Base-by-base conservation (phyloP, 768 basidiomycete genomes). In the Hypsizygus marmoreus region DNA sequence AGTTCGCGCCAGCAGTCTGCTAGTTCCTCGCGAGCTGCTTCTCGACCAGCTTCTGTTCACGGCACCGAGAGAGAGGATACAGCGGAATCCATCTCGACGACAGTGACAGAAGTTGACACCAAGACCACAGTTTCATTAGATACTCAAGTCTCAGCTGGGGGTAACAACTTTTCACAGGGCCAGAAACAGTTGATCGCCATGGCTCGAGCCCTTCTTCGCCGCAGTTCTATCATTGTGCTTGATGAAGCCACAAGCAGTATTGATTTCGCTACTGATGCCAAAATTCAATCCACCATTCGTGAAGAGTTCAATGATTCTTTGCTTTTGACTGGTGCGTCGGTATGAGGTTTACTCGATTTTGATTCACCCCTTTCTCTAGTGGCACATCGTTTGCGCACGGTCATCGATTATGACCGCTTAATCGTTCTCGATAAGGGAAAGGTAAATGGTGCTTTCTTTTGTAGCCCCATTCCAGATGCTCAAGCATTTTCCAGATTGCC, bases 141-240 rank as follows among this genome's bases (percentile, higher is more conserved):
- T 14, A 89, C 86, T 0, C 82, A 86, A 49, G 86, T 95, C 7
- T 90, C 90, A 0, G 76, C 89, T 1, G 92, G 92, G 0, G 93
- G 93, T 0, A 75, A 82, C 23, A 95, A 97, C 69, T 95, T 97
- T 65, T 94, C 90, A 1, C 90, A 93, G 48, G 94, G 95, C 8
- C 93, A 97, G 60, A 66, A 92, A 8, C 94, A 97, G 57, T 69
- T 92, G 12, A 87, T 93, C 42, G 86, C 89, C 1, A 86, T 92
- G 86, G 91, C 90, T 0, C 77, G 91, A 4, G 89, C 91, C 0
- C 69, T 92, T 16, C 70, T 91, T 23, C 72, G 88, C 13, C 76
- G 80, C 6, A 88, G 83, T 57, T 68, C 82, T 10, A 80, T 92
- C 52, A 83, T 92, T 40, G 78, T 92, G 12, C 69, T 91, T 29